Evolutionary conservation across 768 basidiomycete genomes (phyloP), one percentile per base, ranked within the genome.

Genomic region (Termitomyces sp.): DNA sequence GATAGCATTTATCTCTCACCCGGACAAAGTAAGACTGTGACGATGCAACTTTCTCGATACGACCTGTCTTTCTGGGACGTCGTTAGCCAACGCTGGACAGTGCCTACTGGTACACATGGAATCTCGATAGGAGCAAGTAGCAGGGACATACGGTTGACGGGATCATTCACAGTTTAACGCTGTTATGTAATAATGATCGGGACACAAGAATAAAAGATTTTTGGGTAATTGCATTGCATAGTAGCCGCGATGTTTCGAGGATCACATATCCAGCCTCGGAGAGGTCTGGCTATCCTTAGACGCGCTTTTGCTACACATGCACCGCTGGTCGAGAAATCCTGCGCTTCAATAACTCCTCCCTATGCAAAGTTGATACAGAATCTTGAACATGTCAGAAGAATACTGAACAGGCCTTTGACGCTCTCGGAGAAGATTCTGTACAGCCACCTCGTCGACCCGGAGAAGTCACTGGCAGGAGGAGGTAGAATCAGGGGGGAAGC

Each of bases 371-470:
- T 98, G 35, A 77, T 90, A 32, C 65, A 79, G 61, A 94, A 88
- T 46, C 81, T 97, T 53, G 75, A 81, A 50, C 71, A 71, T 50
- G 91, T 93, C 50, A 84, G 89, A 41, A 67, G 78, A 52, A 71
- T 89, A 42, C 78, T 98, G 61, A 77, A 84, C 60, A 77, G 86
- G 51, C 95, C 94, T 35, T 74, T 99, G 52, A 93, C 94, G 2
- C 78, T 99, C n/a, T 89, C 95, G 20, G 97, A 99, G 73, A 99
- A 99, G 79, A 95, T 98, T 40, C 78, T 99, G 29, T 98, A 97
- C 73, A 88, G 91, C 63, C 97, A 99, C 72, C 75, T 98, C 52
- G 72, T 83, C 58, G 82, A 96, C 61, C 91, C 92, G 4, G 82
- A 87, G 54, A 83, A 85, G 63, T 84, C 76, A 51, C 71, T 95